Evolutionary conservation across 108 stramenopile species (phyloP).

Genomic region (Cyclotella sp.): DNA sequence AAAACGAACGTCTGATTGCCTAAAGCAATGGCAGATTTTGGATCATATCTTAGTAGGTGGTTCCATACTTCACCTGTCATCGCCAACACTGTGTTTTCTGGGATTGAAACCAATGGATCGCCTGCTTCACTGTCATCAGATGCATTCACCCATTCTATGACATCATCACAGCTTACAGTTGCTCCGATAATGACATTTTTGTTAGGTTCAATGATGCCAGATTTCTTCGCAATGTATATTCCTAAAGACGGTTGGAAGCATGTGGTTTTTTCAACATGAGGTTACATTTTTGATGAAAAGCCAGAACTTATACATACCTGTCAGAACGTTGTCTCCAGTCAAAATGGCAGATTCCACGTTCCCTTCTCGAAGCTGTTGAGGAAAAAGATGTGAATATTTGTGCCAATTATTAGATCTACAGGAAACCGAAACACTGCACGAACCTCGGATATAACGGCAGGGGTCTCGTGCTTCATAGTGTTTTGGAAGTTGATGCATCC

Average conservation of each 20-base stretch:
- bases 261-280: too few relatives aligned
- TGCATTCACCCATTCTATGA: slow-evolving; percentile 49
- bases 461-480: slow-evolving; percentile 55
- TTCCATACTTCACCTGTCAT: slow-evolving; percentile 67
- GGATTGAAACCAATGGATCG: slow-evolving; percentile 18
- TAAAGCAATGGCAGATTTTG: slow-evolving; percentile 40
- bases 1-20: slow-evolving; percentile 52
- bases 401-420: background rate
- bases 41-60: slow-evolving; percentile 34
- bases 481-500: slow-evolving; percentile 74
- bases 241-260: slow-evolving; percentile 37
- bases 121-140: slow-evolving; percentile 29
- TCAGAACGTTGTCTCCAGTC: slow-evolving; percentile 70
- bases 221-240: slow-evolving; percentile 60
- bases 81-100: slow-evolving; percentile 46
- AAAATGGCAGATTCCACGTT: slow-evolving; percentile 61
- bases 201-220: slow-evolving; percentile 57
- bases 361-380: slow-evolving; percentile 47
- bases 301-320: slow-evolving; percentile 13
- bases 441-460: slow-evolving; percentile 50
- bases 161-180: slow-evolving; percentile 26
- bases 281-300: background rate
- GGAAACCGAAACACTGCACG: background rate
- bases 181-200: slow-evolving; percentile 46
- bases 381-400: background rate